phyloP scores from a whole-genome alignment of 352 stramenopile species.

The Globisporangium nodosum region DNA sequence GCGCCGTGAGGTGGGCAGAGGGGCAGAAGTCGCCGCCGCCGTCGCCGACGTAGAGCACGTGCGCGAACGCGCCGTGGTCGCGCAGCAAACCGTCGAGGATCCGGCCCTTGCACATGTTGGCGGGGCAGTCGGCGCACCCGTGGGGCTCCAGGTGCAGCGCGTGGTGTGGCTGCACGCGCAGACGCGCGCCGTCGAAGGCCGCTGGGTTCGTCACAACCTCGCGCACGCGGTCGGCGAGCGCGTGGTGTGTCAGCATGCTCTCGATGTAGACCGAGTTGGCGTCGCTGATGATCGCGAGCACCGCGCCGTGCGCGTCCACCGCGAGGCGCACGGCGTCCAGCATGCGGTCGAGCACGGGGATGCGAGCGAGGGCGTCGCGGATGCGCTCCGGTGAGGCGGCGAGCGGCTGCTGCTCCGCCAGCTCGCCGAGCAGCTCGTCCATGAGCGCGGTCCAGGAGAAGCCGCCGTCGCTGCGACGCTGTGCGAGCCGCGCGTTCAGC shows the following conservation, averaged over 20 bases:
- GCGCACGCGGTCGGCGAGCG: slow-evolving; percentile 24
- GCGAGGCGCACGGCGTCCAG: slow-evolving; percentile 55
- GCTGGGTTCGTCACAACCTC: slow-evolving; percentile 54
- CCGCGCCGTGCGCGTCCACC: slow-evolving; percentile 26
- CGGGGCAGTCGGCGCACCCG: slow-evolving; percentile 48
- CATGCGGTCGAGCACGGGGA: slow-evolving; percentile 63
- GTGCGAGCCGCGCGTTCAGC: slow-evolving; percentile 19
- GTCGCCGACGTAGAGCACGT: slow-evolving; percentile 72
- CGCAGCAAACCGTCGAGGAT: slow-evolving; percentile 51
- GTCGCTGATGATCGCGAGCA: slow-evolving; percentile 72
- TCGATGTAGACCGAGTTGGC: slow-evolving; percentile 78
- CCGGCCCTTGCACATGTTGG: slow-evolving; percentile 80
- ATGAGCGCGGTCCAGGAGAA: slow-evolving; percentile 59
- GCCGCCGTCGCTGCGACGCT: slow-evolving; percentile 10
- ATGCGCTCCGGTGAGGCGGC: slow-evolving; percentile 28
- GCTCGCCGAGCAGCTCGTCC: slow-evolving; percentile 49
- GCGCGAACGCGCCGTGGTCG: slow-evolving; percentile 19
- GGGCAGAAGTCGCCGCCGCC: slow-evolving; percentile 69
- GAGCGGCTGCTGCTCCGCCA: slow-evolving; percentile 33
- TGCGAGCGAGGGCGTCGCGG: slow-evolving; percentile 30
- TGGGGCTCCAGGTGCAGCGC: slow-evolving; percentile 27
- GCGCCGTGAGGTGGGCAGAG: slow-evolving; percentile 29
- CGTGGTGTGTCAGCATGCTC: slow-evolving; percentile 53
- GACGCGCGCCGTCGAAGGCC: slow-evolving; percentile 15
- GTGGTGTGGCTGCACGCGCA: slow-evolving; percentile 58